Evolutionary conservation across 1,139 yeast genomes (phyloP).

Genomic region (Diutina pseudorugosa): DNA sequence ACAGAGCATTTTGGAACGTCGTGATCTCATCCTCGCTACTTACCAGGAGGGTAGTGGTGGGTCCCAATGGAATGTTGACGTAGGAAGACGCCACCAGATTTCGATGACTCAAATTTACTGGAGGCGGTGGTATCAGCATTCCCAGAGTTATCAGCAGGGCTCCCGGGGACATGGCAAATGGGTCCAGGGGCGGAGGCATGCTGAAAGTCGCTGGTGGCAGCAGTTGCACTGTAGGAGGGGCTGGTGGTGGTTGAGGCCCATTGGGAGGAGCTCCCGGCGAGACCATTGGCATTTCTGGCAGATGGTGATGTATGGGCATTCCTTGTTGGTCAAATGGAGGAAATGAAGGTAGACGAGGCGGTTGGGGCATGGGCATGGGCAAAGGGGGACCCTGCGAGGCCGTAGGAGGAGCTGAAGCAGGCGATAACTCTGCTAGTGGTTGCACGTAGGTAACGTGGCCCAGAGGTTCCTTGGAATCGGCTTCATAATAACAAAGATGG

Average conservation of each 20-base stretch:
- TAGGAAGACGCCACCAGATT: background rate
- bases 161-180: background rate
- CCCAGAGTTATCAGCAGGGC: background rate
- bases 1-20: constrained; percentile 25
- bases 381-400: background rate
- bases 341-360: background rate
- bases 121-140: background rate
- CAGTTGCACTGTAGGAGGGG: background rate
- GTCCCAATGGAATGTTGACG: constrained; percentile 2
- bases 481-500: constrained; percentile 58
- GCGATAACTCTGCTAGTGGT: background rate
- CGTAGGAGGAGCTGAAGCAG: background rate
- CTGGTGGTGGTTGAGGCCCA: background rate
- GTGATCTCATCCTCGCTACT: constrained; percentile 24
- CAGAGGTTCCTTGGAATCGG: constrained; percentile 5
- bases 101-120: background rate
- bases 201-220: background rate
- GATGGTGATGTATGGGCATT: background rate
- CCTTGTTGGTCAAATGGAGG: background rate
- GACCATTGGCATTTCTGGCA: background rate
- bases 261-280: background rate
- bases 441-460: background rate
- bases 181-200: background rate
- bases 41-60: constrained; percentile 22
- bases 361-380: background rate